Evolutionary conservation across 2,329 filamentous ascomycete species (phyloP), one percentile per base, ranked within the genome.

Genomic region (Trichoderma citrinoviride): DNA sequence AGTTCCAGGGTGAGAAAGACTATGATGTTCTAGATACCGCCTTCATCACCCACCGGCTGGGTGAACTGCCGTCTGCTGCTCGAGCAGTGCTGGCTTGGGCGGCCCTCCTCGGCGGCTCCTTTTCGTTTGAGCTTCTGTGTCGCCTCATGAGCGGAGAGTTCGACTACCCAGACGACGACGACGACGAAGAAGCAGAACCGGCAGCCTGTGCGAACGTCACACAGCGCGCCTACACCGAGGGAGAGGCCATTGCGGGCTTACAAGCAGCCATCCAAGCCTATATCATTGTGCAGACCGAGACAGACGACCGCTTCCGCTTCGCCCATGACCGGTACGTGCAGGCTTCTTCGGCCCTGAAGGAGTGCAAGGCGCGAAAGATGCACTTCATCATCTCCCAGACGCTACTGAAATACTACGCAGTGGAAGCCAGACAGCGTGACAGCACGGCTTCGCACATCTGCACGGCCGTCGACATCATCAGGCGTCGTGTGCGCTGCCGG

Each of bases 361-460:
- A 93, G 73, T 87, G 86, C 71, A 87, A 90, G 63, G 79, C 85
- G 23, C 81, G 85, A 21, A 90, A 90, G 70, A 97, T 97, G 93
- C 93, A 97, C 76, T 97, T 93, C 71, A 87, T 93, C 52, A 92
- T 97, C 71, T 90, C 91, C 0, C 89, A 92, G 72, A 90, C 89
- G 0, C 85, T 97, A 69, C 86, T 93, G 75, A 90, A 90, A 70
- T 89, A 93, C 70, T 86, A 85, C 66, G 73, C 80, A 7, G 77
- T 84, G 25, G 87, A 92, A 66, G 81, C 85, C 1, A 83, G 83
- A 56, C 83, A 84, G 27, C 83, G 88, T 14, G 93, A 96, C 72
- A 88, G 86, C 66, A 89, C 90, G 66, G 91, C 92, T 23, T 85
- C 88, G 5, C 94, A 97, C 74, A 89, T 97, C 3, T 93, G 91